Base-by-base conservation (phyloP, 164 flowering plant species). In the Tetracentron sinense region DNA sequence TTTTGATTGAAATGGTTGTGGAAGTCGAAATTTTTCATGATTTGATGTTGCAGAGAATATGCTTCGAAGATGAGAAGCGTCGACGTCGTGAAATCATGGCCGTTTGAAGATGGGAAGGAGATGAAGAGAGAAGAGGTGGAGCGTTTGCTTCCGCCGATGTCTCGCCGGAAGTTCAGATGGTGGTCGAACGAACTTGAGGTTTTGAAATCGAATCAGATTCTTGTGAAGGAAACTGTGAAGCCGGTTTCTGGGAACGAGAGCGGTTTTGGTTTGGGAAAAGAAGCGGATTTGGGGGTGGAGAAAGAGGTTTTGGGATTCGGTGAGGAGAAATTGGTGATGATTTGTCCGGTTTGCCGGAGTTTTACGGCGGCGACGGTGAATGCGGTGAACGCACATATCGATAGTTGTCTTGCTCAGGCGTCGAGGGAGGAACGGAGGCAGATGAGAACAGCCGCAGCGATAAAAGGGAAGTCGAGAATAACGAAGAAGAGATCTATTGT, bases 401-500 rank as follows among this genome's bases (percentile, higher is more conserved):
- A 73, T 31, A 46, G 67, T 49, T 78, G 80, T 52, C 71, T 73
- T 2, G 72, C 72, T 16, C 63, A 69, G 49, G 68, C 68, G 3
- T 60, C 79, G 12, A 30, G 28, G 48, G 62, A 61, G 44, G 77
- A 67, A 46, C 35, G 56, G 56, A 51, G 69, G 59, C 69, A 44
- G 65, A 63, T 62, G 72, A 69, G 44, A 26, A 53, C 22, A 35
- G 26, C 56, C 42, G 61, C 60, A 33, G 38, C 38, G 8, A 4
- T 33, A 8, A 33, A 33, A 69, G 54, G 62, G 3, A 78, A 75
- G 63, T 31, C 62, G 2, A 76, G 64, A 58, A 44, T 71, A 15
- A 76, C 79, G 2, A 85, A 85, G 78, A 87, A 83, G 71, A 72
- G 88, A 54, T 87, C 89, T 0, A 85, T 87, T 56, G 69, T 76